Conservation (phyloP, 805 yeast genomes). For the Saccharomyces jurei region DNA sequence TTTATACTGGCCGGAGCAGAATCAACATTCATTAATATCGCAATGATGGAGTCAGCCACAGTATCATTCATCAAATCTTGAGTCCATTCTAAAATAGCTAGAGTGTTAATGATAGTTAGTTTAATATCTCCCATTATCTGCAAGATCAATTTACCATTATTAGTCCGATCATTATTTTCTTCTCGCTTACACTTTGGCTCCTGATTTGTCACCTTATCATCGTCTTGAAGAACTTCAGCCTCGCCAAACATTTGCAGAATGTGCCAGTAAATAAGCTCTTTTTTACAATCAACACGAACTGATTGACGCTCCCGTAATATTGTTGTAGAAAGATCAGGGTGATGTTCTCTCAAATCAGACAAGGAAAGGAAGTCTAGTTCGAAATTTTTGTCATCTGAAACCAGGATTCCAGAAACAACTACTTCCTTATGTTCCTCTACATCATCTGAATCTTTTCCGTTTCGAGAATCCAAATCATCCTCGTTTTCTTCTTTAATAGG, state of each 20-base stretch:
- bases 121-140: slow-evolving; percentile 58
- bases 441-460: slow-evolving; percentile 34
- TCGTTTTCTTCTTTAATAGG: slow-evolving; percentile 34
- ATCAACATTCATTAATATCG: slow-evolving; percentile 84
- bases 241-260: slow-evolving; percentile 92
- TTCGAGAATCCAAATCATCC: slow-evolving; percentile 18
- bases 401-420: slow-evolving; percentile 71
- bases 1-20: slow-evolving; percentile 93
- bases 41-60: slow-evolving; percentile 87
- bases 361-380: slow-evolving; percentile 75
- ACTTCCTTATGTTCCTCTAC: slow-evolving; percentile 31
- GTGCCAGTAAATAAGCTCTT: slow-evolving; percentile 80
- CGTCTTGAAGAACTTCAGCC: slow-evolving; percentile 55
- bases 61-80: slow-evolving; percentile 86
- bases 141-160: slow-evolving; percentile 38
- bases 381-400: slow-evolving; percentile 71
- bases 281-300: slow-evolving; percentile 69
- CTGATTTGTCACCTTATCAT: slow-evolving; percentile 30
- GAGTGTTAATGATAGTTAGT: slow-evolving; percentile 39
- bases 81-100: slow-evolving; percentile 78
- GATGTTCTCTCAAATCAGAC: slow-evolving; percentile 78
- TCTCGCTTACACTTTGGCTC: slow-evolving; percentile 18
- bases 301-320: slow-evolving; percentile 75
- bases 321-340: slow-evolving; percentile 76
- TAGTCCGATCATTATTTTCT: slow-evolving; percentile 1